Conservation (phyloP, 2,329 filamentous ascomycete species). For the Aureobasidium leucospermi region DNA sequence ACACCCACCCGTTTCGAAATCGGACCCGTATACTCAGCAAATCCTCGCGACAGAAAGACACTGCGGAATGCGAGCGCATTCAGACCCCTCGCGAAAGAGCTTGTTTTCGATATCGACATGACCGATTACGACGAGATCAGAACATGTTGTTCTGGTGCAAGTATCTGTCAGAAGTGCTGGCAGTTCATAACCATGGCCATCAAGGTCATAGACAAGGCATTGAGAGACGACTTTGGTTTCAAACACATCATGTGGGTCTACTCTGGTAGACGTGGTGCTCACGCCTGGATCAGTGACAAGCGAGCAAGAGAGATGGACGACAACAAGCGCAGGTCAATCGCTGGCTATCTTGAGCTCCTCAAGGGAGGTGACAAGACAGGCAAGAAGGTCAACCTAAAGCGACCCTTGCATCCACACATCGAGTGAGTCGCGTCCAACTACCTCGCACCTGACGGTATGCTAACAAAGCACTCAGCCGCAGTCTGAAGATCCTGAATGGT, state of each 20-base stretch:
- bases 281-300: constrained; percentile 97
- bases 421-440: constrained; percentile 44
- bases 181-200: constrained; percentile 97
- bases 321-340: constrained; percentile 73
- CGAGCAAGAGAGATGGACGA: constrained; percentile 80
- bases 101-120: constrained; percentile 99
- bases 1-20: constrained; percentile 96
- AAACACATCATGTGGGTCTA: constrained; percentile 98
- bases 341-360: constrained; percentile 84
- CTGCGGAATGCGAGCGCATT: constrained; percentile 75
- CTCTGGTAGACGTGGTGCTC: constrained; percentile 88
- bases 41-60: constrained; percentile 87
- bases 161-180: constrained; percentile 94
- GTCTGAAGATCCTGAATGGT: constrained; percentile 72
- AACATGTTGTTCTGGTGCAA: constrained; percentile 88
- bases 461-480: constrained; percentile 49
- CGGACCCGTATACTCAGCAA: constrained; percentile 90
- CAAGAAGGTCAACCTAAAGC: constrained; percentile 75
- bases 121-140: constrained; percentile 97
- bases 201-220: constrained; percentile 77
- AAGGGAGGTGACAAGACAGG: constrained; percentile 77
- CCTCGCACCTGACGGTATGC: background rate
- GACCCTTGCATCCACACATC: constrained; percentile 86
- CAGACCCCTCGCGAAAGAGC: constrained; percentile 80
- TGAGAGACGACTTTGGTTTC: constrained; percentile 94